These are phyloP conservation scores for Quaeritorhiza haematococci DNA, from an alignment of 371 early-diverging fungal species.

Conservation along the genomic window DNA sequence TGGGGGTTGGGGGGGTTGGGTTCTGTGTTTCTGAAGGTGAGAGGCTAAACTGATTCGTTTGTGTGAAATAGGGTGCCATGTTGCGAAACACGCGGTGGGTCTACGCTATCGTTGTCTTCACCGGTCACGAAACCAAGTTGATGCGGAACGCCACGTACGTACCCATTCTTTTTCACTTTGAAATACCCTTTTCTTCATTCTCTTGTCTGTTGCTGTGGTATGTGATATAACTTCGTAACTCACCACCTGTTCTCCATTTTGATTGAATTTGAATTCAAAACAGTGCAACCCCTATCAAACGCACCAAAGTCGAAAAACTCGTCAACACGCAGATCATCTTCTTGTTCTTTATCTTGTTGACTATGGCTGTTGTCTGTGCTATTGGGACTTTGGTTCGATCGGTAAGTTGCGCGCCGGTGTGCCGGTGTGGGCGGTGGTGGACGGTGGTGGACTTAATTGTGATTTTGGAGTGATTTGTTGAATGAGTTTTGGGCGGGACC, in stretches of 20 bases:
- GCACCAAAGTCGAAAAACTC: constrained; percentile 64
- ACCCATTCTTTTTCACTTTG: neutral
- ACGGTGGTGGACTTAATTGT: no score
- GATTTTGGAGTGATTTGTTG: constrained; percentile 1
- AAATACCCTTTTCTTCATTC: neutral
- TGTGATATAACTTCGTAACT: constrained; percentile 7
- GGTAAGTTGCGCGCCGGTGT: no score
- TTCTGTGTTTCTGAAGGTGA: neutral
- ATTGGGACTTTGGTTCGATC: constrained; percentile 31
- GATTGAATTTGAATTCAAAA: no score
- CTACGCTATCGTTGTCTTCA: constrained; percentile 71
- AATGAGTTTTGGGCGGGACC: neutral
- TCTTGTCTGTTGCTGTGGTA: constrained; percentile 1
- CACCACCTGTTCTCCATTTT: no score
- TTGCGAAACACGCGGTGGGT: constrained; percentile 73
- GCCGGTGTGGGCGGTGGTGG: no score
- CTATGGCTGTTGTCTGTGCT: constrained; percentile 78
- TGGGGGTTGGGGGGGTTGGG: neutral
- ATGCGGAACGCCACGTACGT: constrained; percentile 56
- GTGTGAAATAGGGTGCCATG: constrained; percentile 64
- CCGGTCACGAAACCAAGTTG: constrained; percentile 79
- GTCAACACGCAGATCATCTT: constrained; percentile 91
- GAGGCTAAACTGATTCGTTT: constrained; percentile 29
- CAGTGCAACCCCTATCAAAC: constrained; percentile 67
- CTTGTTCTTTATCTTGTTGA: constrained; percentile 78